Evolutionary conservation across 225 moss, liverwort and hornwort genomes (phyloP).

Genomic region (Antitrichia curtipendula): DNA sequence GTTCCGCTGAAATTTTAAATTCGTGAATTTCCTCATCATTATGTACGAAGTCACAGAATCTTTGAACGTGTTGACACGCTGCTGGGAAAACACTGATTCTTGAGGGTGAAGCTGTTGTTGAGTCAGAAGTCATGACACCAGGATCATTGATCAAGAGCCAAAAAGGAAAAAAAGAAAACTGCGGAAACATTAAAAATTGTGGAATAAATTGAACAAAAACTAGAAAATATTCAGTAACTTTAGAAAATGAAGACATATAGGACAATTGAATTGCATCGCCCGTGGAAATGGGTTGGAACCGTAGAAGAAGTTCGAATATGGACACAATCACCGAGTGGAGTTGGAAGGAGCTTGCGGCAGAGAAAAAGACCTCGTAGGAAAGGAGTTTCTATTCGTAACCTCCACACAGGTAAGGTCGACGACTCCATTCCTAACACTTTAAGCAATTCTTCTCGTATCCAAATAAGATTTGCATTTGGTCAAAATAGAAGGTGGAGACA

Average conservation of each 20-base stretch:
- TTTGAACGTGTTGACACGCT: not conserved
- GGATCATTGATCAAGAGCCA: not conserved
- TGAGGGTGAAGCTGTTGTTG: not conserved
- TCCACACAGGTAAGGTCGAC: not conserved
- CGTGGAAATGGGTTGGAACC: not conserved
- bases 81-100: not conserved
- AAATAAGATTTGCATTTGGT: not conserved
- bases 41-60: not conserved
- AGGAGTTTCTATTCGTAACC: not conserved
- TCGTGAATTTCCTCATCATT: not conserved
- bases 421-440: not conserved
- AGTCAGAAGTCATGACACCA: not conserved
- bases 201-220: not conserved
- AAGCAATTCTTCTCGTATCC: not conserved
- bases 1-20: not conserved
- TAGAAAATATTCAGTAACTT: not conserved
- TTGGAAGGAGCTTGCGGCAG: not conserved
- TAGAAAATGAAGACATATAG: not conserved
- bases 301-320: not conserved
- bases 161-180: not conserved
- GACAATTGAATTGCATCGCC: not conserved
- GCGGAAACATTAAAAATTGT: not conserved
- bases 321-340: not conserved
- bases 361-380: not conserved
- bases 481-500: not conserved